Base-by-base conservation (phyloP, 192 early-diverging fungal species). In the Martensiomyces pterosporus region DNA sequence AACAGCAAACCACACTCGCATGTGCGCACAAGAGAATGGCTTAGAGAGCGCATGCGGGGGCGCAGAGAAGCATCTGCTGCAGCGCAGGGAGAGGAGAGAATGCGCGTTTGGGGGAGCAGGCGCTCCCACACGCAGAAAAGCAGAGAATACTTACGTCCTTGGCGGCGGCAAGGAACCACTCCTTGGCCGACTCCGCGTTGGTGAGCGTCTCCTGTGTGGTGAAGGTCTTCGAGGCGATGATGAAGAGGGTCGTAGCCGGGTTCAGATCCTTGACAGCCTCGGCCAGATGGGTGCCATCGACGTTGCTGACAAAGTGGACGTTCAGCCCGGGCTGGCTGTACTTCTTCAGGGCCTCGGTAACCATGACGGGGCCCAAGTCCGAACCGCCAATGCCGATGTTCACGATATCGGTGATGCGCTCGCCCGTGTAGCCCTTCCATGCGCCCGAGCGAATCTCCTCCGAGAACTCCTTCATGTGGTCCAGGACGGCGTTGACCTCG, bases 311-410 rank as follows among this genome's bases (percentile, higher is more conserved):
- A 84, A 93, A 98, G 75, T 98, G 94, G 16, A 87, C 87, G 57
- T 78, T 78, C 27, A 98, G 69, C 3, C 79, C 86, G 17, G 77
- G 52, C 41, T 90, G 79, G 37, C 87, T 82, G 69, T 92, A 97
- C 18, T 86, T 88, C 79, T 97, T 97, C 54, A 98, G 79, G 7
- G 95, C 93, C 75, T 98, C 93, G n/a, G 94, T 97, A 16, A 93
- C 95, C 94, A 98, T 98, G 45, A 94, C 91, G 17, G 94, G 94
- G 24, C 94, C 94, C 26, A 98, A 79, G 69, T 98, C 94, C 3
- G 93, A 96, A 60, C 95, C 95, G 67, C 94, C 95, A 60, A 98
- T 98, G 51, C 95, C 95, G 77, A 98, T 94, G 81, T 98, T 98
- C 67, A 98, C 89, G 38, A 98, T 64, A 62, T 97, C 93, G 27